Evolutionary conservation across 805 yeast genomes (phyloP), one percentile per base, ranked within the genome.

Genomic region (Barnettozyma pratensis): DNA sequence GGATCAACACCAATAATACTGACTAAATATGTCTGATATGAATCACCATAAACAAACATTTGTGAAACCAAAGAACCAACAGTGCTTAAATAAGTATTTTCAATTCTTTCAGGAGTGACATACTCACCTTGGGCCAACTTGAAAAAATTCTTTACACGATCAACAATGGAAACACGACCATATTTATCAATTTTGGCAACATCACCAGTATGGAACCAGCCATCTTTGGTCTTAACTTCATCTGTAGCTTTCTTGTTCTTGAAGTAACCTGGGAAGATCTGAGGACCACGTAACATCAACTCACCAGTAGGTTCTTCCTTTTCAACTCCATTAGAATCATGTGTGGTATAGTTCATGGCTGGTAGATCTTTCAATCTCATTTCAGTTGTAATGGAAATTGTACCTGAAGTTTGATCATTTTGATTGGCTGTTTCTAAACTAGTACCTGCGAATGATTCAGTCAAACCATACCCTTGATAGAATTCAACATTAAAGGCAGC

Each of bases 71-170:
- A 51, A 4, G 78, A 68, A 53, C 70, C 67, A 10, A 63, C 61
- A 9, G 64, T 58, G 2, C 80, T 65, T 37, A 78, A 63, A 59
- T 81, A 80, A 19, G 66, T 65, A 58, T 78, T 79, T 57, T 82
- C 87, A 53, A 82, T 75, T 61, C 73, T 76, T 59, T 82, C 87
- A n/a, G 87, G 87, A 4, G 85, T 77, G 39, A 82, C 74, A 60
- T 81, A 82, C 64, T 74, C 79, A 40, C 79, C 79, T 58, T 74
- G 79, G 2, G 76, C 67, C 41, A 75, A 65, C 67, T 78, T 78
- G 69, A 77, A 77, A 65, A 77, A 77, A 57, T 77, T 77, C 68
- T 78, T 78, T 36, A 76, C 79, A 48, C 83, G 67, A 58, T 78
- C 83, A 56, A 77, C 71, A 48, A 81, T 79, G 53, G 63, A 68